phyloP scores from a whole-genome alignment of 768 basidiomycete species.

The Lactarius evosmus region DNA sequence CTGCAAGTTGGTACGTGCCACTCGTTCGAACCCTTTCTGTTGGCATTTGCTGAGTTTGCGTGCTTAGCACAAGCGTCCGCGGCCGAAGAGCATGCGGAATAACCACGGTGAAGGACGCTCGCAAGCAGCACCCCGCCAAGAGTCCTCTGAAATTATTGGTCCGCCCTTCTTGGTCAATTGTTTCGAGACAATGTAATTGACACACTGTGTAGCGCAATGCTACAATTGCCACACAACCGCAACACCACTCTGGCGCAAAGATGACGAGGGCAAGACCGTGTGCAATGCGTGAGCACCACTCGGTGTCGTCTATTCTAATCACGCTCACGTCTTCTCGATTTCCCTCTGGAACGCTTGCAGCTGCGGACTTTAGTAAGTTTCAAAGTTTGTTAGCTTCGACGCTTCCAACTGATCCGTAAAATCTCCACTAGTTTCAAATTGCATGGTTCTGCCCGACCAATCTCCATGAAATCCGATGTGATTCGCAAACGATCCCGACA shows the following conservation, averaged over 20 bases:
- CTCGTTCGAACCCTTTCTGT: conserved; percentile 5
- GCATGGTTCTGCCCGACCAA: conserved; percentile 80
- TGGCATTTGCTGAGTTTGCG: background rate
- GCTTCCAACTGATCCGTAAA: conserved; percentile 11
- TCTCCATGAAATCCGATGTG: conserved; percentile 89
- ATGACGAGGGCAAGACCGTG: conserved; percentile 87
- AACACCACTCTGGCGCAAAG: conserved; percentile 87
- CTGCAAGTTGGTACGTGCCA: conserved; percentile 67
- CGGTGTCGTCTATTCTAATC: conserved; percentile 6
- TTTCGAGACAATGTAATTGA: background rate
- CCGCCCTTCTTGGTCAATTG: conserved; percentile 35
- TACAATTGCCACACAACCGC: conserved; percentile 89
- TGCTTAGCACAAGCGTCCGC: conserved; percentile 76
- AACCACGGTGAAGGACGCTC: conserved; percentile 69
- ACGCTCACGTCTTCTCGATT: conserved; percentile 14
- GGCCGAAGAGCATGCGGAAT: conserved; percentile 84
- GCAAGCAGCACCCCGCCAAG: conserved; percentile 61
- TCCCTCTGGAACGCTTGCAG: conserved; percentile 37
- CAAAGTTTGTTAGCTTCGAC: background rate
- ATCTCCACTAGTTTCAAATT: conserved; percentile 58
- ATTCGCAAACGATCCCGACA: conserved; percentile 85
- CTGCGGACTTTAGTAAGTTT: conserved; percentile 70
- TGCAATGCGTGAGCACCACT: conserved; percentile 73
- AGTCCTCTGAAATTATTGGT: conserved; percentile 73
- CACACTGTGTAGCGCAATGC: conserved; percentile 59